These are phyloP conservation scores for Didymella keratinophila DNA, from an alignment of 2,329 filamentous ascomycete genomes.

Conservation along the genomic window DNA sequence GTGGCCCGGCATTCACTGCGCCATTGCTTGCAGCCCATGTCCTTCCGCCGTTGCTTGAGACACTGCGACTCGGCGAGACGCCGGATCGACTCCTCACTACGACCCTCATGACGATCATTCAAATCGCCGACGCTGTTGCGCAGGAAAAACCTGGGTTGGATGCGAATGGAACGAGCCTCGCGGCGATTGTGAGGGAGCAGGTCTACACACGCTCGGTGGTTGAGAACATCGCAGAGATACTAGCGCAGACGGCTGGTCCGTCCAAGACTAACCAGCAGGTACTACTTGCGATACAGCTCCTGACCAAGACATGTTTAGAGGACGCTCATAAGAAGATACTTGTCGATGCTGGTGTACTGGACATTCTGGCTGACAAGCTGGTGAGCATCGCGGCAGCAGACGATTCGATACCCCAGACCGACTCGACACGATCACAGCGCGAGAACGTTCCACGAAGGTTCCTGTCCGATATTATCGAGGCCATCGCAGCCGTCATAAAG, in stretches of 20 bases:
- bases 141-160: conserved; percentile 62
- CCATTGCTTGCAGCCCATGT: conserved; percentile 74
- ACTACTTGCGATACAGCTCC: conserved; percentile 64
- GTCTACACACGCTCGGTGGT: conserved; percentile 71
- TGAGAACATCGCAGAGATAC: conserved; percentile 69
- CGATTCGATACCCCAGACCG: conserved; percentile 29
- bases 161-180: conserved; percentile 57
- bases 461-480: conserved; percentile 76
- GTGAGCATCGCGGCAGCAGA: conserved; percentile 52
- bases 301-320: conserved; percentile 71
- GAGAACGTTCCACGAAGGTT: conserved; percentile 58
- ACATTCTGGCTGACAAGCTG: conserved; percentile 77
- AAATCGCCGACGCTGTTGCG: conserved; percentile 71
- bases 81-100: conserved; percentile 73
- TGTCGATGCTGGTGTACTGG: conserved; percentile 75
- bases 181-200: conserved; percentile 38
- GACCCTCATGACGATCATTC: conserved; percentile 76
- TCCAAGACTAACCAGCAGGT: conserved; percentile 68
- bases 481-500: conserved; percentile 77
- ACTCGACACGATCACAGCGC: conserved; percentile 25
- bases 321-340: conserved; percentile 76
- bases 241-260: conserved; percentile 65
- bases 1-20: conserved; percentile 78
- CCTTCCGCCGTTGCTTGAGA: conserved; percentile 73
- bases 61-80: conserved; percentile 71